Conservation (phyloP, 768 basidiomycete species). For the Xerocomellus intermedius region DNA sequence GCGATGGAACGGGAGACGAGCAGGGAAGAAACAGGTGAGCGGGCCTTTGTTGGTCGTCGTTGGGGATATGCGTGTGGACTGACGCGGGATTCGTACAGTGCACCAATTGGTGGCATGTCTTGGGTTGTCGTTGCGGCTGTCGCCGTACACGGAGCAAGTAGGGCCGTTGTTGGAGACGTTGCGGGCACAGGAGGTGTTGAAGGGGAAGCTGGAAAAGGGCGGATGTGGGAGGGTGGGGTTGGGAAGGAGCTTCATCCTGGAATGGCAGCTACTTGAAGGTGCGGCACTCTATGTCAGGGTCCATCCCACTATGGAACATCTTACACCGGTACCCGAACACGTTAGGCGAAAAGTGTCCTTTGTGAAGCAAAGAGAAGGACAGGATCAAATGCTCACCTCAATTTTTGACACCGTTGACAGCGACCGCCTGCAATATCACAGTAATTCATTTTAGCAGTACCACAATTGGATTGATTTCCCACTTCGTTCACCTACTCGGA, state of each 20-base stretch:
- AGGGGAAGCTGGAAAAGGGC: slow-evolving; percentile 54
- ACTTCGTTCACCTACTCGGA: too few relatives aligned
- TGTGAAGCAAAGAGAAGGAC: too few relatives aligned
- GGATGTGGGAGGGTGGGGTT: slow-evolving; percentile 49
- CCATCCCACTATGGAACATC: too few relatives aligned
- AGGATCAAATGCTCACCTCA: too few relatives aligned
- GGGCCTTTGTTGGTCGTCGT: not conserved
- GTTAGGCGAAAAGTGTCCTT: too few relatives aligned
- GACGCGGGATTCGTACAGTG: slow-evolving; percentile 43
- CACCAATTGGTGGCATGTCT: slow-evolving; percentile 81
- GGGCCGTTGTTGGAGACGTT: slow-evolving; percentile 67
- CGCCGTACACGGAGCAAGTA: slow-evolving; percentile 65
- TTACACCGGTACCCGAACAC: too few relatives aligned
- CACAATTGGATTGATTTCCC: too few relatives aligned
- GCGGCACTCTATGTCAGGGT: too few relatives aligned
- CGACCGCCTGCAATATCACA: too few relatives aligned
- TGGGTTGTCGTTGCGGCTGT: slow-evolving; percentile 71
- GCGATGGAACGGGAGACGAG: slow-evolving; percentile 69
- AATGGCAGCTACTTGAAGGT: too few relatives aligned
- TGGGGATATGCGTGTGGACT: not conserved
- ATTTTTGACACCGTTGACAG: too few relatives aligned
- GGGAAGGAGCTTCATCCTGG: slow-evolving; percentile 44
- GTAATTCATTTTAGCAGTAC: too few relatives aligned
- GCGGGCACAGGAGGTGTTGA: slow-evolving; percentile 54
- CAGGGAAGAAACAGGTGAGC: slow-evolving; percentile 80